Evolutionary conservation across 441 rosid genomes (phyloP).

Genomic region (Raphanus hybrid): DNA sequence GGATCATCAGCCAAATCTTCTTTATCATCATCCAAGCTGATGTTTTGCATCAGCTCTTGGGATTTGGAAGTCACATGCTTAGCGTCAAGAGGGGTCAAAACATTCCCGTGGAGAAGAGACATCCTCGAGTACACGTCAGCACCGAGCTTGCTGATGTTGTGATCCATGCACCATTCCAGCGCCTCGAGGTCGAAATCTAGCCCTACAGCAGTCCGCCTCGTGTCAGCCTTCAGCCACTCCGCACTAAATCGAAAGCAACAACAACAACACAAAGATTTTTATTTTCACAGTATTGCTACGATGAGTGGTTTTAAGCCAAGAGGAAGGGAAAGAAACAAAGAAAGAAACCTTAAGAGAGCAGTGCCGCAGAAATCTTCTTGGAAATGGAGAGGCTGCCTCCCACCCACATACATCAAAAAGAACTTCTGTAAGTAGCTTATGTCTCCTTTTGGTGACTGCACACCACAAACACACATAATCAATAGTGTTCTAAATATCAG

Average conservation of each 20-base stretch:
- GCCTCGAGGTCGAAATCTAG: conserved; percentile 89
- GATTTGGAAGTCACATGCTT: conserved; percentile 57
- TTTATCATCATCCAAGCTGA: conserved; percentile 41
- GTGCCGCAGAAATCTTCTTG: conserved; percentile 98
- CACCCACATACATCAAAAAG: conserved; percentile 79
- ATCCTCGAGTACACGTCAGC: conserved; percentile 73
- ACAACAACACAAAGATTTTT: not conserved
- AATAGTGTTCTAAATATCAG: not conserved
- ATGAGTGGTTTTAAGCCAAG: not conserved
- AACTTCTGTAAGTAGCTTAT: conserved; percentile 89
- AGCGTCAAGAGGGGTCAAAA: conserved; percentile 73
- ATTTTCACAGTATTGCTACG: not conserved
- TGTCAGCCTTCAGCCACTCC: conserved; percentile 80
- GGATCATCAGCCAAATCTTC: conserved; percentile 21
- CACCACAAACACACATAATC: conserved; percentile 30
- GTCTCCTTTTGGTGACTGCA: conserved; percentile 92
- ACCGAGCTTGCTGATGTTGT: conserved; percentile 70
- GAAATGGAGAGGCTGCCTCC: conserved; percentile 82
- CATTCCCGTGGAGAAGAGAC: conserved; percentile 83
- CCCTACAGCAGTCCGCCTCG: conserved; percentile 85
- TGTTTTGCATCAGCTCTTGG: conserved; percentile 49
- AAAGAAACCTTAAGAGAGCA: conserved; percentile 69
- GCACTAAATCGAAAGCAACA: conserved; percentile 50
- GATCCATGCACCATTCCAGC: conserved; percentile 79
- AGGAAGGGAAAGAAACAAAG: not conserved